phyloP scores from a whole-genome alignment of 371 early-diverging fungal species.

The Mucor piriformis region DNA sequence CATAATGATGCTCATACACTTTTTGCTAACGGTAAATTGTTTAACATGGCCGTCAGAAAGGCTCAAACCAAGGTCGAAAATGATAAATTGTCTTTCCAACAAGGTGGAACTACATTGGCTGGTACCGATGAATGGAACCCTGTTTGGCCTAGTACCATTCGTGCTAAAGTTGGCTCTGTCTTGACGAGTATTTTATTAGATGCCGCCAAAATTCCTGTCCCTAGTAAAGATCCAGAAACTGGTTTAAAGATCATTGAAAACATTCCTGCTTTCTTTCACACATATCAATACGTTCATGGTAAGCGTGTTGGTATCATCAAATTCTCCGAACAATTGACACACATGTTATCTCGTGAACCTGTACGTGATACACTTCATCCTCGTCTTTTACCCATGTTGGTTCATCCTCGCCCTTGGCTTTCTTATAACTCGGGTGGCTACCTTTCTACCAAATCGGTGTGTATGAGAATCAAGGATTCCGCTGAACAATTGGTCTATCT shows the following conservation, averaged over 20 bases:
- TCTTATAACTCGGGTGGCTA: slow-evolving; percentile 90
- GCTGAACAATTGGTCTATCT: slow-evolving; percentile 82
- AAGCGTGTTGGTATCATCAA: slow-evolving; percentile 78
- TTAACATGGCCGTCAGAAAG: slow-evolving; percentile 79
- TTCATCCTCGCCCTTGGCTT: slow-evolving; percentile 95
- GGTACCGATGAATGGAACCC: slow-evolving; percentile 59
- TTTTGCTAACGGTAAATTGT: slow-evolving; percentile 72
- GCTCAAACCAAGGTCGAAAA: slow-evolving; percentile 62
- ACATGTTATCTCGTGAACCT: slow-evolving; percentile 69
- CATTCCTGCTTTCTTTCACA: slow-evolving; percentile 87
- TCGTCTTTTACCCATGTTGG: slow-evolving; percentile 92
- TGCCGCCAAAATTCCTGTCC: slow-evolving; percentile 72
- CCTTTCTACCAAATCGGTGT: slow-evolving; percentile 65
- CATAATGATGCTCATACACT: slow-evolving; percentile 59
- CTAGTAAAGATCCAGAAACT: slow-evolving; percentile 60
- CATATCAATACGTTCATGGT: slow-evolving; percentile 63
- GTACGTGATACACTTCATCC: slow-evolving; percentile 72
- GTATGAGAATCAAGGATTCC: slow-evolving; percentile 80
- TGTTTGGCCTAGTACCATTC: slow-evolving; percentile 65
- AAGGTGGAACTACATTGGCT: slow-evolving; percentile 18
- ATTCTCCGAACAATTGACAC: slow-evolving; percentile 69
- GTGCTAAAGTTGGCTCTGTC: slow-evolving; percentile 70
- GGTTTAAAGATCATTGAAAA: slow-evolving; percentile 55
- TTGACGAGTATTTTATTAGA: slow-evolving; percentile 76
- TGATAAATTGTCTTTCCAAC: slow-evolving; percentile 26